Evolutionary conservation across 2,329 filamentous ascomycete genomes (phyloP).

Genomic region (Fusarium sp.): DNA sequence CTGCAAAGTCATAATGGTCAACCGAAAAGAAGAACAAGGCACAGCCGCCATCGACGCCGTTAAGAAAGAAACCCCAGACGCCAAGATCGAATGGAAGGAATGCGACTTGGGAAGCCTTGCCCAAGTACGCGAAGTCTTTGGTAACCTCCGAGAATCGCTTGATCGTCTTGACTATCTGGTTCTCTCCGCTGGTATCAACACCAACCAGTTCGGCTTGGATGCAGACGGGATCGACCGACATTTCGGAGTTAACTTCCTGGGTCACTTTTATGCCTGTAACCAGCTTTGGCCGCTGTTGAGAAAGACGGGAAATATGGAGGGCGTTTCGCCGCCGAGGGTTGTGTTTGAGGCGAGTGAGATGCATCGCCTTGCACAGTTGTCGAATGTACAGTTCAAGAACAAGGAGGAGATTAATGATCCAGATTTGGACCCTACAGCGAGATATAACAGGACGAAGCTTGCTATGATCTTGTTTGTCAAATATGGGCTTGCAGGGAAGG

Average conservation of each 20-base stretch:
- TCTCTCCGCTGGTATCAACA: constrained; percentile 58
- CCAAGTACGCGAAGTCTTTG: constrained; percentile 48
- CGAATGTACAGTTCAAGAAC: constrained; percentile 52
- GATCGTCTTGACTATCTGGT: constrained; percentile 58
- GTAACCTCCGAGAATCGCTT: constrained; percentile 49
- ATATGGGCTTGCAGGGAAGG: constrained; percentile 55
- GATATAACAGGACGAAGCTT: constrained; percentile 57
- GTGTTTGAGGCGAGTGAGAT: constrained; percentile 57
- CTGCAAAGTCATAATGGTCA: constrained; percentile 54
- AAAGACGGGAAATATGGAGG: constrained; percentile 54
- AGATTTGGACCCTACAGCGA: constrained; percentile 48
- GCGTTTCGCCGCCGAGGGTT: constrained; percentile 53
- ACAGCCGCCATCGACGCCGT: constrained; percentile 47
- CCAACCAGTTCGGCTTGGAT: constrained; percentile 53
- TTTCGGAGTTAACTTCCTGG: constrained; percentile 60
- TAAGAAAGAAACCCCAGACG: constrained; percentile 40
- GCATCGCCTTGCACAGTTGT: constrained; percentile 53
- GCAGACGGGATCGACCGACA: constrained; percentile 57
- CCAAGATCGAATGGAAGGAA: constrained; percentile 52
- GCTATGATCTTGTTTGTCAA: constrained; percentile 58
- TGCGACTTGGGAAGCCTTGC: constrained; percentile 53
- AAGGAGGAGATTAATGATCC: constrained; percentile 58
- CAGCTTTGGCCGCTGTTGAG: constrained; percentile 57
- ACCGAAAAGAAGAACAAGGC: constrained; percentile 51
- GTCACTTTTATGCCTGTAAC: constrained; percentile 55